phyloP scores from a whole-genome alignment of 371 early-diverging fungal species.

The Lichtheimia ramosa region DNA sequence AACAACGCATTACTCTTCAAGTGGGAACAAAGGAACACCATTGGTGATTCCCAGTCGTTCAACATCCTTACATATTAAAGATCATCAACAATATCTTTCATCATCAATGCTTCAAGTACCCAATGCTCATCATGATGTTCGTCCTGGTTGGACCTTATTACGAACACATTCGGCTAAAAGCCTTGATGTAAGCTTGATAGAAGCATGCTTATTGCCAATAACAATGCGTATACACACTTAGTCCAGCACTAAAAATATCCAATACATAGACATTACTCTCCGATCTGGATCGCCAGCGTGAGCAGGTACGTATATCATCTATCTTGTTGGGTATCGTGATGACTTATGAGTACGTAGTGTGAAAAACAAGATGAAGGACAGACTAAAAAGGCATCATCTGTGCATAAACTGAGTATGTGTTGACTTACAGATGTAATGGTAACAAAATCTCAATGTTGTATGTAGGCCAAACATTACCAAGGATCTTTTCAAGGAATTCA shows the following conservation, averaged over 20 bases:
- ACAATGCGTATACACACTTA: neutral
- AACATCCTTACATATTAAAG: neutral
- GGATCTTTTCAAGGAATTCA: neutral
- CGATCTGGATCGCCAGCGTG: slow-evolving; percentile 2
- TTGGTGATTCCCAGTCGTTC: slow-evolving; percentile 9
- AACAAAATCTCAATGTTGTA: neutral
- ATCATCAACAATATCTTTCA: neutral
- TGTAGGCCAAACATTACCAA: neutral
- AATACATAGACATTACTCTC: neutral
- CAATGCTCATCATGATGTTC: neutral
- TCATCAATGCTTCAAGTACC: neutral
- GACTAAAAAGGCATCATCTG: no score
- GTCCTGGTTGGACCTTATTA: neutral
- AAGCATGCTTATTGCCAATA: neutral
- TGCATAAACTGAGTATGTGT: neutral
- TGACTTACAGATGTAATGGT: neutral
- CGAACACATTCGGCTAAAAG: slow-evolving; percentile 1
- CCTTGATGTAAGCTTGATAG: slow-evolving; percentile 1
- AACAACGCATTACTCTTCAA: neutral
- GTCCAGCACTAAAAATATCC: neutral
- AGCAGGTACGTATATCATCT: neutral
- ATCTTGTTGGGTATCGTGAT: neutral
- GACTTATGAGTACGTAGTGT: neutral
- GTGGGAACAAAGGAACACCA: slow-evolving; percentile 9
- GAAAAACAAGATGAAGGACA: neutral